Evolutionary conservation across 148 eudicot species (phyloP).

Genomic region (Pouteria glomerata): DNA sequence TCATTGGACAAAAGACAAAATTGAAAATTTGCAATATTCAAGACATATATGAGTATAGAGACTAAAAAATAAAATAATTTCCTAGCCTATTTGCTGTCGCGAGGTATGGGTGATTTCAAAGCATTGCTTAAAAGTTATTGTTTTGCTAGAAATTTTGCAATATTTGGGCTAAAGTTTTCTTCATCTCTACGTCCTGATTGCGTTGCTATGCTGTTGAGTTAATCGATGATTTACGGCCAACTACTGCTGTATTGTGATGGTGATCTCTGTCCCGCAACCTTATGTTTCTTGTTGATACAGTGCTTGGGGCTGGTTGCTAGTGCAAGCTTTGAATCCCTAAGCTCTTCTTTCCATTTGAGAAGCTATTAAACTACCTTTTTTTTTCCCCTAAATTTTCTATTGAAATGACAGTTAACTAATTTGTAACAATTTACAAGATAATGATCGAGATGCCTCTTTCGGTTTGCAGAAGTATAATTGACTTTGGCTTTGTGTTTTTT

Average conservation of each 20-base stretch:
- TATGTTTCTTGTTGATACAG: background rate
- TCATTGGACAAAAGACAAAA: background rate
- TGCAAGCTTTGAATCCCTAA: background rate
- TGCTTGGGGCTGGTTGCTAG: background rate
- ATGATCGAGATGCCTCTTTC: background rate
- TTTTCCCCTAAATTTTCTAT: too few species aligned
- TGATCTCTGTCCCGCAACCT: background rate
- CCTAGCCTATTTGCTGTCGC: background rate
- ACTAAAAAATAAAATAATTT: background rate
- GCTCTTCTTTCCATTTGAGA: background rate
- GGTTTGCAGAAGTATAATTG: background rate
- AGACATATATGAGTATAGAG: background rate
- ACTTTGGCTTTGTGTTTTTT: background rate
- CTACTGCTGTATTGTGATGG: background rate
- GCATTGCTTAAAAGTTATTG: background rate
- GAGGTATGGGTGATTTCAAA: background rate
- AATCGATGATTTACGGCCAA: background rate
- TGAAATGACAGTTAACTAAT: background rate
- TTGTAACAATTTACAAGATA: background rate
- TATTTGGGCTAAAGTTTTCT: background rate
- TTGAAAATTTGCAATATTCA: background rate
- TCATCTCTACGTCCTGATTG: background rate
- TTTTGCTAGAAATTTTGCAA: background rate
- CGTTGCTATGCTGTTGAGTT: background rate
- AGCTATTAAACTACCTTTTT: background rate